Evolutionary conservation across 352 stramenopile genomes (phyloP).

Genomic region (Halophytophthora polymorphica): DNA sequence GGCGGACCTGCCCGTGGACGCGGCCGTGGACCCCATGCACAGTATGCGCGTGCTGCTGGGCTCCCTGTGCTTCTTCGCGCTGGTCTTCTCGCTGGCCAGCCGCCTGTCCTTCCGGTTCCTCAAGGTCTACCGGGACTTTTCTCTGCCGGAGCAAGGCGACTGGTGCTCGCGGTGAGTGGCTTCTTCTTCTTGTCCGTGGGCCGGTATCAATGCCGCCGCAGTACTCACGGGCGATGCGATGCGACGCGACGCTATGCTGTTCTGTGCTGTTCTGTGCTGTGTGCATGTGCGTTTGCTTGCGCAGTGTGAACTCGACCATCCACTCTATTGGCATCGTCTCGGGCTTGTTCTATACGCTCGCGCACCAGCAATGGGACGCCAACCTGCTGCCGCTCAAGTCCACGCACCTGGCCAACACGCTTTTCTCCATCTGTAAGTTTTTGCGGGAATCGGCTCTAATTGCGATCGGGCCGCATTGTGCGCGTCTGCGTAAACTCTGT

Average conservation of each 20-base stretch:
- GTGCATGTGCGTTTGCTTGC: no score
- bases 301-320: constrained; percentile 78
- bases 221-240: no score
- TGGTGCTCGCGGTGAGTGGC: constrained; percentile 70
- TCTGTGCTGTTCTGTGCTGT: no score
- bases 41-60: constrained; percentile 45
- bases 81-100: constrained; percentile 49
- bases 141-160: constrained; percentile 61
- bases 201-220: no score
- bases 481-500: no score
- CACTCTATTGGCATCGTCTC: constrained; percentile 65
- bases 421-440: constrained; percentile 76
- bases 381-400: constrained; percentile 57
- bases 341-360: constrained; percentile 61
- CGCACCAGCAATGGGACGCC: constrained; percentile 60
- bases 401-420: constrained; percentile 38
- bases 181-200: no score
- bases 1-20: no score
- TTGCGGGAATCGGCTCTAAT: neutral
- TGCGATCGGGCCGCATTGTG: neutral
- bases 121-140: constrained; percentile 70
- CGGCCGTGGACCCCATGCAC: constrained; percentile 17
- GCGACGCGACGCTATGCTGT: no score
- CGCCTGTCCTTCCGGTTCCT: constrained; percentile 54
- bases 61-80: constrained; percentile 55